Conservation (phyloP, 2,329 filamentous ascomycete genomes). For the Ascochyta fabae region DNA sequence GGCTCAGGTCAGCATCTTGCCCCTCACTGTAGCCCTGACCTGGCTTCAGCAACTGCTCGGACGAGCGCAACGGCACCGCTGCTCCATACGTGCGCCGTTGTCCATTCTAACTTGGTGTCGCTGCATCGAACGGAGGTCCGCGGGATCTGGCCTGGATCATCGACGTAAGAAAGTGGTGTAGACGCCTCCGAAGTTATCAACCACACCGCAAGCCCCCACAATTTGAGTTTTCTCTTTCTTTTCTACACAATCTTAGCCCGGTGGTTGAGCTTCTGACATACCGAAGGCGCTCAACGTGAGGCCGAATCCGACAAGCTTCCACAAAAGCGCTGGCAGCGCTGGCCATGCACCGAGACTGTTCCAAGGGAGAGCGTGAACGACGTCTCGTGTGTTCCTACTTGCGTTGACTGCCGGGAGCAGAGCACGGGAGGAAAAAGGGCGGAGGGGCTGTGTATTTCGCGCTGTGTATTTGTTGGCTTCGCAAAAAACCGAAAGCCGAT, state of each 20-base stretch:
- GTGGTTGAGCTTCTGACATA: background rate
- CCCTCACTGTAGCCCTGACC: background rate
- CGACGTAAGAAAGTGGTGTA: background rate
- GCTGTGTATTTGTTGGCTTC: background rate
- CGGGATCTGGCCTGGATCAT: background rate
- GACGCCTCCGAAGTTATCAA: too few species aligned
- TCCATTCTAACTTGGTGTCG: background rate
- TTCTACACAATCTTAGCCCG: background rate
- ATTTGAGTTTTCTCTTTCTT: background rate
- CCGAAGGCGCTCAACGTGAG: background rate
- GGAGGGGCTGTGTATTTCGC: background rate
- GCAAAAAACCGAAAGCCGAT: background rate
- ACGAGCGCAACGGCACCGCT: background rate
- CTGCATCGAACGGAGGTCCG: background rate
- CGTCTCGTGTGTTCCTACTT: background rate
- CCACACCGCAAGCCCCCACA: too few species aligned
- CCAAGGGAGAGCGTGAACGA: background rate
- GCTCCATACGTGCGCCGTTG: background rate
- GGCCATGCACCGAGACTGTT: background rate
- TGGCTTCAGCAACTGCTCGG: background rate
- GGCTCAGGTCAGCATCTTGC: background rate
- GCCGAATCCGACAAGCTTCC: background rate
- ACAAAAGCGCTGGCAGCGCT: background rate
- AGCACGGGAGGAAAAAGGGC: background rate
- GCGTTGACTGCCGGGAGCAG: background rate